These are phyloP conservation scores for Beauveria australis DNA, from an alignment of 2,329 filamentous ascomycete genomes.

Conservation along the genomic window DNA sequence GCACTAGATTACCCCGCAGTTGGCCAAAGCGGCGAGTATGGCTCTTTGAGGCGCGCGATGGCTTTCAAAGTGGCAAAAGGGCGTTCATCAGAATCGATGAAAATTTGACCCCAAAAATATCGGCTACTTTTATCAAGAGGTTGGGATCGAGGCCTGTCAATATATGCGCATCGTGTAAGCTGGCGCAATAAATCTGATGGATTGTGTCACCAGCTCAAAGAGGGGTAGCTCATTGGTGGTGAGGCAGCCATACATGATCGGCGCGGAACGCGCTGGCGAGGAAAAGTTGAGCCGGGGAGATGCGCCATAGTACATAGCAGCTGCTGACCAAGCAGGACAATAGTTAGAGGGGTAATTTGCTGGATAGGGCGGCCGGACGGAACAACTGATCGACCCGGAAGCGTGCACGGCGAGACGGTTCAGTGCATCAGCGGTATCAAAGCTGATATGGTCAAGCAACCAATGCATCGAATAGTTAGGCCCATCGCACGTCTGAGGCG, in stretches of 20 bases:
- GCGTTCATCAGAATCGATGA: not conserved
- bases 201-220: not conserved
- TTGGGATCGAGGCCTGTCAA: not conserved
- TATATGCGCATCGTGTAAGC: not conserved
- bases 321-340: not conserved
- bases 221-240: constrained; percentile 2
- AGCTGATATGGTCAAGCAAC: not conserved
- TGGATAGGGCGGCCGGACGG: not conserved
- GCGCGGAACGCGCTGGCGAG: not conserved
- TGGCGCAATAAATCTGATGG: not conserved
- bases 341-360: not conserved
- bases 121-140: not conserved
- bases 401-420: not conserved
- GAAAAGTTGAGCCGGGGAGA: not conserved
- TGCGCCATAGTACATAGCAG: not conserved
- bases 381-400: constrained; percentile 1
- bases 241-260: not conserved
- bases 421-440: not conserved
- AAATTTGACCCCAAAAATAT: too few relatives aligned
- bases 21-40: not conserved
- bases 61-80: not conserved
- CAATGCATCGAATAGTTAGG: not conserved
- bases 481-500: not conserved
- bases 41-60: not conserved
- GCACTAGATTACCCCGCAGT: constrained; percentile 5